Evolutionary conservation across 106 monocot species (phyloP).

Genomic region (Dendrobium nobile): DNA sequence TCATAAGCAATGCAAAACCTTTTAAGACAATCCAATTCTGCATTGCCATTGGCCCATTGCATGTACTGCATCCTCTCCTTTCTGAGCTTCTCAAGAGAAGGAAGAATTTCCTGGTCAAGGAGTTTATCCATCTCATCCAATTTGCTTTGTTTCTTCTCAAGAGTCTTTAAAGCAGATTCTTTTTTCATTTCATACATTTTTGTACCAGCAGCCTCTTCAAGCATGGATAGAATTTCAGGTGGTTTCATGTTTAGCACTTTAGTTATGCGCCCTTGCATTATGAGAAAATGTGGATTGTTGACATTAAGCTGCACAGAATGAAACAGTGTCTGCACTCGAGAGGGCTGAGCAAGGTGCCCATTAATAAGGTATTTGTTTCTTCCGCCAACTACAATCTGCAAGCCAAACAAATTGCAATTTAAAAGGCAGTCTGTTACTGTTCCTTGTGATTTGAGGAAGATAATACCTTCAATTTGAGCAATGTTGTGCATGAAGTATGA

Average conservation of each 20-base stretch:
- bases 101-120: slow-evolving; percentile 91
- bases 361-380: slow-evolving; percentile 95
- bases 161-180: slow-evolving; percentile 79
- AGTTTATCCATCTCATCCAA: slow-evolving; percentile 96
- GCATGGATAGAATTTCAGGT: slow-evolving; percentile 94
- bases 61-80: slow-evolving; percentile 89
- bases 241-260: slow-evolving; percentile 99
- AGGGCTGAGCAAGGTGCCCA: slow-evolving; percentile 86
- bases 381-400: slow-evolving; percentile 86
- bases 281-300: slow-evolving; percentile 95
- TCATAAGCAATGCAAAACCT: slow-evolving; percentile 90
- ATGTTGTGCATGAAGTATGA: not conserved
- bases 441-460: not conserved
- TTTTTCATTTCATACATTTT: slow-evolving; percentile 98
- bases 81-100: slow-evolving; percentile 88
- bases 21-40: slow-evolving; percentile 72
- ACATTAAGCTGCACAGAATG: slow-evolving; percentile 98
- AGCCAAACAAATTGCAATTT: slow-evolving; percentile 1
- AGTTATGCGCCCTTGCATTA: slow-evolving; percentile 98
- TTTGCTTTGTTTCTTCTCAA: slow-evolving; percentile 94
- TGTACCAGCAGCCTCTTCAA: slow-evolving; percentile 98
- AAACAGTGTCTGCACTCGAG: slow-evolving; percentile 88
- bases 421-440: not conserved
- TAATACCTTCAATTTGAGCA: not conserved
- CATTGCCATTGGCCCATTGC: slow-evolving; percentile 92